Conservation (phyloP, 306 rosid genomes). For the Castanea sativa region DNA sequence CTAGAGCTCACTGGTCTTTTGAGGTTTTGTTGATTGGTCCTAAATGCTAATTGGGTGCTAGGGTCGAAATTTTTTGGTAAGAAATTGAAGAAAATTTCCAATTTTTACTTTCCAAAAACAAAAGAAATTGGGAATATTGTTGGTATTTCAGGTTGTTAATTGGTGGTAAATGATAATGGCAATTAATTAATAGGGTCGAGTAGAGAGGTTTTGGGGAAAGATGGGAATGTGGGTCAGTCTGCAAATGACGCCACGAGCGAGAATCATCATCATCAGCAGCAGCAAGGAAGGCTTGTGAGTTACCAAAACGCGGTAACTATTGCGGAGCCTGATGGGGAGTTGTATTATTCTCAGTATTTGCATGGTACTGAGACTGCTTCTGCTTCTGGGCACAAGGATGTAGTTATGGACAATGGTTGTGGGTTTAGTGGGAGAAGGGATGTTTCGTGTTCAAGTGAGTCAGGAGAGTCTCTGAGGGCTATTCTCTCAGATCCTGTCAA, state of each 20-base stretch:
- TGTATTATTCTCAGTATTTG: conserved; percentile 82
- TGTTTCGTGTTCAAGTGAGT: conserved; percentile 47
- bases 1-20: too few species aligned
- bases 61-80: too few species aligned
- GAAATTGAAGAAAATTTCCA: too few species aligned
- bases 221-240: conserved; percentile 46
- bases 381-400: conserved; percentile 63
- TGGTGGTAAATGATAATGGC: conserved; percentile 19
- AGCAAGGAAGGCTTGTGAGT: conserved; percentile 59
- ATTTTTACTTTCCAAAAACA: too few species aligned
- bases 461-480: conserved; percentile 80
- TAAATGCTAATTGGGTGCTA: too few species aligned
- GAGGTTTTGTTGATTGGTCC: too few species aligned
- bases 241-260: conserved; percentile 36
- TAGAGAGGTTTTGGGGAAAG: conserved; percentile 62
- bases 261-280: conserved; percentile 36
- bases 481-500: conserved; percentile 89
- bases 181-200: conserved; percentile 49
- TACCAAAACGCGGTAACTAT: conserved; percentile 51
- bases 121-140: too few species aligned
- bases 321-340: conserved; percentile 72
- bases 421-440: conserved; percentile 90
- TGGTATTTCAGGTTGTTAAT: neutral
- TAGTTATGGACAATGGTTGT: conserved; percentile 65
- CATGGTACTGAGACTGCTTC: conserved; percentile 57